phyloP scores from a whole-genome alignment of 2,329 filamentous ascomycete genomes.

The Diaporthe citriasiana region DNA sequence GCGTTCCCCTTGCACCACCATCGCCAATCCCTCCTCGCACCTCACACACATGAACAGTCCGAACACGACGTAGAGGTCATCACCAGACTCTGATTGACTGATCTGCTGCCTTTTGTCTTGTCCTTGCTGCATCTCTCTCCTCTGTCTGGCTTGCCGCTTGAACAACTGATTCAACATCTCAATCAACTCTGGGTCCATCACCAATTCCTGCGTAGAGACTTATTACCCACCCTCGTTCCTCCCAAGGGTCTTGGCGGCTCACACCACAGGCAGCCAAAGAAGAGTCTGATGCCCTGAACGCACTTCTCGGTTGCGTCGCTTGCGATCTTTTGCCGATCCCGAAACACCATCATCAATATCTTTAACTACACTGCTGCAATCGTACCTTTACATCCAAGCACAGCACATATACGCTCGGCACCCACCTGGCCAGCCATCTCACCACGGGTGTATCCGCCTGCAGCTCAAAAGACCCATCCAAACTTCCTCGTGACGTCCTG shows the following conservation, averaged over 20 bases:
- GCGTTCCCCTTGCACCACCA: background rate
- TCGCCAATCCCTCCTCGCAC: constrained; percentile 8
- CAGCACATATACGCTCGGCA: background rate
- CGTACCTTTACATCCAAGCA: background rate
- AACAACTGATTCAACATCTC: constrained; percentile 3
- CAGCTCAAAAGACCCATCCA: constrained; percentile 34
- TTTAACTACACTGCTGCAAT: background rate
- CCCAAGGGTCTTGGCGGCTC: constrained; percentile 29
- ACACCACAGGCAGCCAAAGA: constrained; percentile 13
- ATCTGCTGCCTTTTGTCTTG: background rate
- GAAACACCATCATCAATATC: constrained; percentile 2
- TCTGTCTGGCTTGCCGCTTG: background rate
- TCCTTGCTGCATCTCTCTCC: constrained; percentile 4
- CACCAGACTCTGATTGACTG: constrained; percentile 16
- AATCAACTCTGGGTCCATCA: constrained; percentile 5
- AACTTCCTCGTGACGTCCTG: constrained; percentile 36
- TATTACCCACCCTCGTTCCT: constrained; percentile 27
- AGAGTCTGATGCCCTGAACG: constrained; percentile 25
- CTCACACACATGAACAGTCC: constrained; percentile 7
- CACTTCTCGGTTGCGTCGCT: constrained; percentile 4
- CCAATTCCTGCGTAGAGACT: background rate
- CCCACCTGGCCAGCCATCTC: background rate
- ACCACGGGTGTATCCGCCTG: constrained; percentile 36
- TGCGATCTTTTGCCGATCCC: constrained; percentile 15
- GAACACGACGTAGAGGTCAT: constrained; percentile 3